A percentile compares a stretch with the other conserved stretches of the same genome.
These are phyloP conservation scores for Wallacemonas sp. DNA, from an alignment of 208 protist genomes.

Conservation along the genomic window DNA sequence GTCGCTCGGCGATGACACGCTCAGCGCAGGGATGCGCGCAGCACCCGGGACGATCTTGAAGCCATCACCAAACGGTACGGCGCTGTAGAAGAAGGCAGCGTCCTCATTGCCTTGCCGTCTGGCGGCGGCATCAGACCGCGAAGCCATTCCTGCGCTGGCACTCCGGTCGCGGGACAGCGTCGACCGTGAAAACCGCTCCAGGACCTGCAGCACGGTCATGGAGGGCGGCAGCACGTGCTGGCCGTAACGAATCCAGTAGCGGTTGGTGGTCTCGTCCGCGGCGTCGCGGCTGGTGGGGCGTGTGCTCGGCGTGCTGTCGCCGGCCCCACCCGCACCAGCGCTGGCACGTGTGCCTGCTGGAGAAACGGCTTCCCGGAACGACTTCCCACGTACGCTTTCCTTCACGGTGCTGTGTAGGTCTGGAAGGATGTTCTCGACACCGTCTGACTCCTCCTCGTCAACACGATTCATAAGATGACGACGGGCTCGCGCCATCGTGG, in stretches of 20 bases:
- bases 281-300: too few relatives aligned
- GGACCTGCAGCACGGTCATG: constrained; percentile 75
- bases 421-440: constrained; percentile 12
- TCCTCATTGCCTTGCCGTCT: constrained; percentile 17
- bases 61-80: constrained; percentile 41
- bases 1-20: constrained; percentile 10
- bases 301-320: too few relatives aligned
- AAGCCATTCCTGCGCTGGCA: background rate
- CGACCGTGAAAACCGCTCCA: constrained; percentile 36
- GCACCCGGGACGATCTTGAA: constrained; percentile 15
- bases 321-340: background rate
- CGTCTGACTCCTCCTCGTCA: background rate
- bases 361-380: background rate
- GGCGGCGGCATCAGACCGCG: background rate
- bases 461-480: background rate
- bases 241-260: constrained; percentile 65
- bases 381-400: background rate
- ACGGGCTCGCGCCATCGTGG: background rate
- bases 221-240: constrained; percentile 67
- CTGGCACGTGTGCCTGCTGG: background rate
- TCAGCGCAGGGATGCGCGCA: background rate
- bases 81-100: constrained; percentile 66
- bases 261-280: constrained; percentile 15
- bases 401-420: background rate
- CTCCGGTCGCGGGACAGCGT: background rate